Base-by-base conservation (phyloP, 495 filamentous ascomycete genomes). In the Aspergillus sclerotiicarbonarius region DNA sequence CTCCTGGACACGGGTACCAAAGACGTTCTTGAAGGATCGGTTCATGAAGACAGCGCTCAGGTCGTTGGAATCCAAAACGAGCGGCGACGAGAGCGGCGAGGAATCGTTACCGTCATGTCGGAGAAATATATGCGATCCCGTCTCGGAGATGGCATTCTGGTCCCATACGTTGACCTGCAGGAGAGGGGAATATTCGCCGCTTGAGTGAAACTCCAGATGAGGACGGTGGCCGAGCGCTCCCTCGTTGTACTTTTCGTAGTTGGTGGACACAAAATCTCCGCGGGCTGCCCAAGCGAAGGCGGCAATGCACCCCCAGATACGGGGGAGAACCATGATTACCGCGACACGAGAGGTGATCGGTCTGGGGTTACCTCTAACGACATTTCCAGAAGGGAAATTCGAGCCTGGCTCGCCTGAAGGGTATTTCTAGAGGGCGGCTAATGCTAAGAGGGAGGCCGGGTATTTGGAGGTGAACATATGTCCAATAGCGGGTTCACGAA, bases 61-160 rank as follows among this genome's bases (percentile, higher is more conserved):
- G 32, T 66, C 63, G 47, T 54, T 49, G 4, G 60, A 51, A 16
- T 60, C 60, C 12, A 66, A 39, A 19, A 66, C 58, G 4, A 66
- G 52, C 18, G 63, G 63, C 8, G 63, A 58, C 31, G 63, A 48
- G 52, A 66, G 60, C 2, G 63, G 60, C 21, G 57, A 60, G 15
- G 60, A 49, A 9, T 56, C 51, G 49, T 66, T 66, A 21, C 63
- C 63, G 16, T 66, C 63, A 45, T 66, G 63, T 19, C 58, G 54
- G 29, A 66, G 51, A 41, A 66, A 66, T 30, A 66, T 66, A 35
- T 66, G 63, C 1, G 63, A 66, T 18, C 63, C 63, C 12, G 51
- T 32, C 0, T 35, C 20, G 12, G 63, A 66, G 16, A 62, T 66
- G 7, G 49, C 53, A 19, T 58, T 52, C 1, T 19, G 35, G 18